Base-by-base conservation (phyloP, 139 green algal genomes). In the Coelastrella sp. region DNA sequence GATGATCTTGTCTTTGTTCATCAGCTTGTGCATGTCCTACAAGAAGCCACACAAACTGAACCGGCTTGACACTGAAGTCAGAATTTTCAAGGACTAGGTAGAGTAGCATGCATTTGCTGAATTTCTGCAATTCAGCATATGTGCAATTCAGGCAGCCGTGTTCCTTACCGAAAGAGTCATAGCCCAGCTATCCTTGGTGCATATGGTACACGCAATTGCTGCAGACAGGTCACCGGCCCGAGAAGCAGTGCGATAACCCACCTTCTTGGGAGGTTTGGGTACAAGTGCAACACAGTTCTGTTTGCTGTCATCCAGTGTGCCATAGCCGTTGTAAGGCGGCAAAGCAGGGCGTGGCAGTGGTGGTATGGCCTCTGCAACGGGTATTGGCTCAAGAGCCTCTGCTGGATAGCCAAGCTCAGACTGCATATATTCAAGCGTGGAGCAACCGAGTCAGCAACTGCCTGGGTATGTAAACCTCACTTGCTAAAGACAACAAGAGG, bases 1-100 rank as follows among this genome's bases (percentile, higher is more conserved):
- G 16, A 98, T 94, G 90, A 97, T 97, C 86, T 96, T 96, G 92
- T 98, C 96, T 92, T 97, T 97, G 94, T 97, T 97, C 95, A 98
- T 98, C 47, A 98, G 93, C 93, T 98, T 98, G 92, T 96, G 94
- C 92, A 98, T 96, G 93, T 99, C 93, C 56, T 91, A 92, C 83
- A 89, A 56, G 65, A 14, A 64, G 74, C 7, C 6, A 76, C 16
- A 23, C 68, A 76, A 6, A 76, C 68, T 32, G 11, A 71, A 71
- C 64, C 13, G 13, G 64, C 64, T 47, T 47, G 32, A 47, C 32
- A 47, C 32, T 47, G 32, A 47, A 47, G 32, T 47, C 32, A 47
- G 32, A 1, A 47, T 47, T 47, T 47, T 47, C 32, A 47, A 47
- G 32, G 32, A 47, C 32, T 47, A 47, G 32, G 32, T 47, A 47